Percentiles rank a stretch among this genome's conserved stretches.
Evolutionary conservation across 768 basidiomycete species (phyloP).

Genomic region (Termitomyces sp.): DNA sequence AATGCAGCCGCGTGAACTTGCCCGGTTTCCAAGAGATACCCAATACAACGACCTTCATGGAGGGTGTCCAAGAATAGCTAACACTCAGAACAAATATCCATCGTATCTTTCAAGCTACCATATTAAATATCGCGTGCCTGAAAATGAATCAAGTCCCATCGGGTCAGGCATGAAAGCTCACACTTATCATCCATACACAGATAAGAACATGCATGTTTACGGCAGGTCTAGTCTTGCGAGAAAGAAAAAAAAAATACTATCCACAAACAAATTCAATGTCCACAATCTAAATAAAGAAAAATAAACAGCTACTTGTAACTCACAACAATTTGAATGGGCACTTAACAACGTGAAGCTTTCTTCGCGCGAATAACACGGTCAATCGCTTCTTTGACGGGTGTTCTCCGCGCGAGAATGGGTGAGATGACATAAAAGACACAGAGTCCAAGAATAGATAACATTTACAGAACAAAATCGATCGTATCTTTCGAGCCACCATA

Average conservation of each 20-base stretch:
- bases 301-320: background rate
- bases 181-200: background rate
- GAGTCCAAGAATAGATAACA: too few relatives aligned
- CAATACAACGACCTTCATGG: too few relatives aligned
- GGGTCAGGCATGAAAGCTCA: background rate
- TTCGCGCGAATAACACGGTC: conserved; percentile 62
- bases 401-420: conserved; percentile 59
- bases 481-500: too few relatives aligned
- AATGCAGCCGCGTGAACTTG: background rate
- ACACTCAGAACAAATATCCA: too few relatives aligned
- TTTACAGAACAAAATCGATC: too few relatives aligned
- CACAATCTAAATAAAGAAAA: background rate
- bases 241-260: background rate
- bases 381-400: conserved; percentile 64
- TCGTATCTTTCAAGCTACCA: too few relatives aligned
- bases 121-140: background rate
- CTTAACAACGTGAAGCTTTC: conserved; percentile 18
- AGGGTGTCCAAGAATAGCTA: too few relatives aligned
- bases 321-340: background rate
- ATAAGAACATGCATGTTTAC: background rate
- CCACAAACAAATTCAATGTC: background rate
- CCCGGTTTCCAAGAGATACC: background rate
- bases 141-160: background rate
- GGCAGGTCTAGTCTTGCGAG: background rate
- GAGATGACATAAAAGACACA: conserved; percentile 41